Evolutionary conservation across 306 rosid species (phyloP).

Genomic region (Lagenaria siceraria): DNA sequence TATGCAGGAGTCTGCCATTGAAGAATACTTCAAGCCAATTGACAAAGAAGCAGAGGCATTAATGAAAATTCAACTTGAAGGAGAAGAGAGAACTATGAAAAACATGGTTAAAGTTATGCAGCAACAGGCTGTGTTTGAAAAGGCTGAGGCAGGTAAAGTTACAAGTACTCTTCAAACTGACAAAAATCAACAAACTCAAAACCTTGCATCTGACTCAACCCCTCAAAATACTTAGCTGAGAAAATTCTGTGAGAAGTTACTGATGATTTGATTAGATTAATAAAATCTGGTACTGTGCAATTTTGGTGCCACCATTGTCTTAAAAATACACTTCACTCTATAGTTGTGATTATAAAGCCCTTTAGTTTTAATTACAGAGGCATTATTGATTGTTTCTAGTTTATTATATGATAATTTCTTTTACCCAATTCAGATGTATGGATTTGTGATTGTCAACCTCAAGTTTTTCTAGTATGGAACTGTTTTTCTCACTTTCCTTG

Average conservation of each 20-base stretch:
- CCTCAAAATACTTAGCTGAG: conserved; percentile 28
- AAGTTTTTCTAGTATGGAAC: neutral
- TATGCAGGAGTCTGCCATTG: conserved; percentile 72
- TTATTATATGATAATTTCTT: neutral
- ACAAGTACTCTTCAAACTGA: conserved; percentile 14
- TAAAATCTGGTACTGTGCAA: neutral
- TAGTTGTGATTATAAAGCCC: neutral
- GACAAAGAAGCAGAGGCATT: conserved; percentile 66
- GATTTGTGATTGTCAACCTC: neutral
- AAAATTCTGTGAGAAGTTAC: conserved; percentile 7
- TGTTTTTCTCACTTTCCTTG: neutral
- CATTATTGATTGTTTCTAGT: neutral
- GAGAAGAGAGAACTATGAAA: conserved; percentile 50
- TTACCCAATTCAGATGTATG: neutral
- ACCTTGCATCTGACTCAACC: conserved; percentile 19
- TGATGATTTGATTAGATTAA: conserved; percentile 1
- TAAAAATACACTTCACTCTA: neutral
- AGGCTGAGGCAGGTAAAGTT: conserved; percentile 25
- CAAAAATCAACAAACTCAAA: conserved; percentile 13
- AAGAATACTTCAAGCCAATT: conserved; percentile 82
- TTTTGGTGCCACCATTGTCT: conserved; percentile 5
- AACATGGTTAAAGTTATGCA: conserved; percentile 60
- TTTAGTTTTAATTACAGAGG: neutral
- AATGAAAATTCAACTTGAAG: conserved; percentile 61
- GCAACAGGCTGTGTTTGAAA: conserved; percentile 47